A percentile compares a stretch with the other conserved stretches of the same genome.
Evolutionary conservation across 192 early-diverging fungal genomes (phyloP).

Genomic region (Helicostylum pulchrum): DNA sequence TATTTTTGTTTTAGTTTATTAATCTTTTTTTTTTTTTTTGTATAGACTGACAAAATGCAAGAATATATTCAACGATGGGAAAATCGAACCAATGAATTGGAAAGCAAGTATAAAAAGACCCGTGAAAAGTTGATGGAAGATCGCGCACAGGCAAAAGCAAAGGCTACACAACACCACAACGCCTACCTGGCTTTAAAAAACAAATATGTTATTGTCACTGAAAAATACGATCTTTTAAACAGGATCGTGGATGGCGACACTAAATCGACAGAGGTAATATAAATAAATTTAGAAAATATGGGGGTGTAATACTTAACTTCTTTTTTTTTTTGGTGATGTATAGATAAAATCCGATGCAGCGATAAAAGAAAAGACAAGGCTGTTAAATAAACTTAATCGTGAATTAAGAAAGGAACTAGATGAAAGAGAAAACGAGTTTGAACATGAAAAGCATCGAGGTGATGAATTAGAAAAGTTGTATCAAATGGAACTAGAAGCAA

Average conservation of each 20-base stretch:
- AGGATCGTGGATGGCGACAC: neutral
- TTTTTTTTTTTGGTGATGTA: neutral
- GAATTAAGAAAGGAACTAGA: slow-evolving; percentile 34
- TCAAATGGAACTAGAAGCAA: slow-evolving; percentile 9
- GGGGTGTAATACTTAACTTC: too few species aligned
- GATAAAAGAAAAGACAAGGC: slow-evolving; percentile 2
- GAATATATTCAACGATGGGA: neutral
- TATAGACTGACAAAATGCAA: neutral
- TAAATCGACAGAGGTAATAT: neutral
- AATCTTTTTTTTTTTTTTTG: neutral
- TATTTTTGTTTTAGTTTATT: too few species aligned
- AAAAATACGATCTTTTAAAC: neutral
- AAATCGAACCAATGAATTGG: too few species aligned
- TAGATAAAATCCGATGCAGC: neutral
- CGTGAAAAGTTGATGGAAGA: neutral
- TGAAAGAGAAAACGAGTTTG: neutral
- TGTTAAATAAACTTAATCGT: slow-evolving; percentile 22
- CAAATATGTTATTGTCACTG: neutral
- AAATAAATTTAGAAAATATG: too few species aligned
- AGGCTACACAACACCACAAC: neutral
- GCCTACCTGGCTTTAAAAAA: neutral
- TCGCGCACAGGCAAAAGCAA: neutral
- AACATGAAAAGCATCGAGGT: slow-evolving; percentile 6
- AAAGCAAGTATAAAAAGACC: too few species aligned
- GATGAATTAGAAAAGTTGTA: slow-evolving; percentile 24